A percentile compares a stretch with the other conserved stretches of the same genome.
Evolutionary conservation across 169 alveolate genomes (phyloP).

Genomic region (Plasmodium cynomolgi): DNA sequence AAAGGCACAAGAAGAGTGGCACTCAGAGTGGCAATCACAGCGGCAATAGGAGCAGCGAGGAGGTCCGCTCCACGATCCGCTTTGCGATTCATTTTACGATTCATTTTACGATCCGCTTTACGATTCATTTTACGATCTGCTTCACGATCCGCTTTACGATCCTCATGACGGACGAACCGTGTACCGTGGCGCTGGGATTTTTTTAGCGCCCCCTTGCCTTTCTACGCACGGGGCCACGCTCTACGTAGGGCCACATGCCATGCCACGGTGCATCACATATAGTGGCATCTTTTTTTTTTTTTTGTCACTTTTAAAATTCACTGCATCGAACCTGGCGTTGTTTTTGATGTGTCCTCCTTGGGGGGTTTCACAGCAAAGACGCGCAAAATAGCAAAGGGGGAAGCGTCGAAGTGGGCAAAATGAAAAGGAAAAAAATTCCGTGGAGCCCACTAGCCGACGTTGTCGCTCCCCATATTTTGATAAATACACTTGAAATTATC

Average conservation of each 20-base stretch:
- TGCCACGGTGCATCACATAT: background rate
- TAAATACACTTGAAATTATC: background rate
- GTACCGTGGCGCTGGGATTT: background rate
- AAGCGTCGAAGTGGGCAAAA: background rate
- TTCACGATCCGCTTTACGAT: background rate
- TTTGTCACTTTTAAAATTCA: background rate
- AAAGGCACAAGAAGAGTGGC: background rate
- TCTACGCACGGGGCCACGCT: background rate
- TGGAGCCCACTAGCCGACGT: background rate
- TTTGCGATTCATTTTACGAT: no score
- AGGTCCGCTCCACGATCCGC: background rate
- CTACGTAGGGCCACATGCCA: background rate
- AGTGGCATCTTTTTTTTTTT: background rate
- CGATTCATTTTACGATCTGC: no score
- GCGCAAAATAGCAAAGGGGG: background rate
- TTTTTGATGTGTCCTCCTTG: background rate
- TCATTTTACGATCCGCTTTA: background rate
- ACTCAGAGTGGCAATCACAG: background rate
- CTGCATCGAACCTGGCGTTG: background rate
- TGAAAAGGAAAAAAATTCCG: background rate
- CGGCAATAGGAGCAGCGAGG: background rate
- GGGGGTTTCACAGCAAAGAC: background rate
- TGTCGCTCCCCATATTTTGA: background rate
- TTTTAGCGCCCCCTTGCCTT: background rate
- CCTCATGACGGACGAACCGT: background rate